phyloP scores from a whole-genome alignment of 176 grass and related monocot species.

The Poa pratensis region DNA sequence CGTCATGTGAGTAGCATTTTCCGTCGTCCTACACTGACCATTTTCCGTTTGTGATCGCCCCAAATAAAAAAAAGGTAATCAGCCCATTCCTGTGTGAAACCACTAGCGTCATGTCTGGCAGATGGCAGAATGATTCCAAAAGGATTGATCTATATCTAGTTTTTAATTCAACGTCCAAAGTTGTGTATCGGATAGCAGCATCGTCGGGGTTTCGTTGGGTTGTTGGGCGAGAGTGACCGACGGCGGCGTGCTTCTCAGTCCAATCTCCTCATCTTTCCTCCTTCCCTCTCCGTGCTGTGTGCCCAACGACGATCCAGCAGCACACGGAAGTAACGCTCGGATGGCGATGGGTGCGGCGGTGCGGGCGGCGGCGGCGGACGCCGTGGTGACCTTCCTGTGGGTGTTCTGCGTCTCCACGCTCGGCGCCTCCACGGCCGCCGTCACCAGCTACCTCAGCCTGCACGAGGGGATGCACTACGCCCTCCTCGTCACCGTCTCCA shows the following conservation, averaged over 20 bases:
- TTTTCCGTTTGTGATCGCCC: neutral
- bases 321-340: neutral
- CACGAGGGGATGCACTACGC: conserved; percentile 37
- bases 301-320: neutral
- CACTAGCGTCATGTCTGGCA: neutral
- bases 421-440: conserved; percentile 43
- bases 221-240: neutral
- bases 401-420: conserved; percentile 53
- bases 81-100: neutral
- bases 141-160: neutral
- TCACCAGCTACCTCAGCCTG: conserved; percentile 39
- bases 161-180: neutral
- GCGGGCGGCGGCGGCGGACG: conserved; percentile 53
- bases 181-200: neutral
- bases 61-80: neutral
- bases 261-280: neutral
- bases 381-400: conserved; percentile 71
- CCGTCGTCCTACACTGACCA: neutral
- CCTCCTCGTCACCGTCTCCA: conserved; percentile 41
- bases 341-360: conserved; percentile 45
- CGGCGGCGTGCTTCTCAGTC: neutral
- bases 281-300: neutral
- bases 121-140: neutral
- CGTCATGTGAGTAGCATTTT: neutral
- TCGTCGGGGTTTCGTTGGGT: neutral